Percentiles rank a stretch among this genome's conserved stretches.
phyloP scores from a whole-genome alignment of 768 basidiomycete species.

The Cyclocybe cylindracea region DNA sequence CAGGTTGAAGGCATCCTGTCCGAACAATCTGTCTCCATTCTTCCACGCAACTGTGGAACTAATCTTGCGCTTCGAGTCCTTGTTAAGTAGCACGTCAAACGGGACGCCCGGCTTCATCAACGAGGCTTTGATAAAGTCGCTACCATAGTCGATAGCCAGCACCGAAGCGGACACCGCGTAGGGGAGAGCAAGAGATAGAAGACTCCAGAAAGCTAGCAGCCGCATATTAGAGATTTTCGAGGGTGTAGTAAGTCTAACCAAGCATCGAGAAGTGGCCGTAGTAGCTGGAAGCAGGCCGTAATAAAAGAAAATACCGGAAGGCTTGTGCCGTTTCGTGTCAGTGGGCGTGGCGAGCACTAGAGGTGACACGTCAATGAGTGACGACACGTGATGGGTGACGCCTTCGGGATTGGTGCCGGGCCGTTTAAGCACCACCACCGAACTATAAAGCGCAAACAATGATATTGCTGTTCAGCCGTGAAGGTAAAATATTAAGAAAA shows the following conservation, averaged over 20 bases:
- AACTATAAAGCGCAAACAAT: too few relatives aligned
- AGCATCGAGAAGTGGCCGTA: constrained; percentile 17
- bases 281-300: too few relatives aligned
- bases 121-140: constrained; percentile 96
- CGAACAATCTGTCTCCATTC: constrained; percentile 86
- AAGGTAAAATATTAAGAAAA: too few relatives aligned
- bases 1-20: constrained; percentile 83
- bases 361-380: too few relatives aligned
- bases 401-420: too few relatives aligned
- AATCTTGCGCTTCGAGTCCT: constrained; percentile 96
- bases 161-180: constrained; percentile 66
- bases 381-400: too few relatives aligned
- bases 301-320: too few relatives aligned
- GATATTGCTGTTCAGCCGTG: too few relatives aligned
- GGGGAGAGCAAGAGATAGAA: constrained; percentile 42
- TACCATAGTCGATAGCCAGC: constrained; percentile 97
- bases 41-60: constrained; percentile 91
- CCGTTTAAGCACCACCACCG: too few relatives aligned
- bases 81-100: constrained; percentile 95
- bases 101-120: constrained; percentile 93
- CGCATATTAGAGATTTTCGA: constrained; percentile 35
- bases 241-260: constrained; percentile 18
- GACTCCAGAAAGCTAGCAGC: constrained; percentile 35
- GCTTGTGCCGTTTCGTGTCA: too few relatives aligned
- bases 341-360: too few relatives aligned